phyloP scores from a whole-genome alignment of 176 grass and related monocot species.

The Phragmites australis region DNA sequence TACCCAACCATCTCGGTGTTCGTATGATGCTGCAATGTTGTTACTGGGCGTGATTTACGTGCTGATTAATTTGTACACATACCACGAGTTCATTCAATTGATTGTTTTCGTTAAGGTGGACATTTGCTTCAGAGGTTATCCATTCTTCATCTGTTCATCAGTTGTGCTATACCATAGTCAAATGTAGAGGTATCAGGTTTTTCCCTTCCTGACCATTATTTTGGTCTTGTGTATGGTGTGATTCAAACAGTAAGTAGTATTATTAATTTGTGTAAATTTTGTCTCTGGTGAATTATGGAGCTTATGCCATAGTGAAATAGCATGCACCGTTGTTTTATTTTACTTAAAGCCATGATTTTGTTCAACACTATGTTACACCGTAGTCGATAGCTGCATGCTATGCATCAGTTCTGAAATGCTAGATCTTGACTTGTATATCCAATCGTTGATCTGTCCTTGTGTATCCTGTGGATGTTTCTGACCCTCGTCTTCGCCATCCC shows the following conservation, averaged over 20 bases:
- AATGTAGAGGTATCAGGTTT: constrained; percentile 27
- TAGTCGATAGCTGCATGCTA: no score
- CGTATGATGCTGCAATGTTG: background rate
- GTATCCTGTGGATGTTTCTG: background rate
- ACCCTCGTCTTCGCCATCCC: background rate
- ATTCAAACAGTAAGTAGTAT: constrained; percentile 3
- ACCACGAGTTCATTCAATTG: constrained; percentile 43
- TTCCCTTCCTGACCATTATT: constrained; percentile 4
- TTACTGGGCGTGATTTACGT: background rate
- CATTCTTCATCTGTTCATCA: background rate
- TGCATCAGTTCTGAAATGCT: no score
- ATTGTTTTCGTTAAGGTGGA: constrained; percentile 28
- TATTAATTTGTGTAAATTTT: constrained; percentile 39
- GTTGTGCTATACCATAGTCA: constrained; percentile 32
- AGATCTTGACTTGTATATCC: no score
- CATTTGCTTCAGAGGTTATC: background rate
- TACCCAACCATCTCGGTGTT: background rate
- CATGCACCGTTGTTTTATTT: background rate
- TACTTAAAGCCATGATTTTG: background rate
- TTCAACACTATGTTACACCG: background rate
- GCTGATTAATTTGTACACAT: constrained; percentile 13
- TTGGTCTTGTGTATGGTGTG: constrained; percentile 43
- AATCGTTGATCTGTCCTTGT: background rate
- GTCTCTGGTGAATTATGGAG: background rate
- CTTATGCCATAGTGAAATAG: constrained; percentile 23